These are phyloP conservation scores for Dorcoceras hygrometricum DNA, from an alignment of 257 asterid species.

Conservation along the genomic window DNA sequence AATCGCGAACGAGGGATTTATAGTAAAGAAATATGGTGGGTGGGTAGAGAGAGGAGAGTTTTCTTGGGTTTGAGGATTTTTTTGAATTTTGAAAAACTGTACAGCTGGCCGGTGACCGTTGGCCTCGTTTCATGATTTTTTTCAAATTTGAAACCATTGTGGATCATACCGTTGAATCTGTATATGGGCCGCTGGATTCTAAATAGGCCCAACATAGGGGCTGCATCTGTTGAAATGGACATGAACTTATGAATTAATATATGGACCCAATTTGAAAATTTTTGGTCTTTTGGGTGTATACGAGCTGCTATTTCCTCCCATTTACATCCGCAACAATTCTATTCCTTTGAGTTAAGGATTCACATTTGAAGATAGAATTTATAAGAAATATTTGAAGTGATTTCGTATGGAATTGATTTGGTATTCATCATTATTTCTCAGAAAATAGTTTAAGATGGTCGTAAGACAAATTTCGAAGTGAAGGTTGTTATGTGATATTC, in stretches of 20 bases:
- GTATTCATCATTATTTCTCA: too few species aligned
- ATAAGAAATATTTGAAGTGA: too few species aligned
- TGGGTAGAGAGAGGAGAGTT: not conserved
- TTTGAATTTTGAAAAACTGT: constrained; percentile 21
- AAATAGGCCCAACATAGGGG: not conserved
- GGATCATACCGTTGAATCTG: not conserved
- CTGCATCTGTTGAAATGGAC: not conserved
- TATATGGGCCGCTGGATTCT: not conserved
- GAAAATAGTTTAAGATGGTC: too few species aligned
- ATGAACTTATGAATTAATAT: too few species aligned
- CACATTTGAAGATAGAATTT: too few species aligned
- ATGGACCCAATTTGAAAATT: not conserved
- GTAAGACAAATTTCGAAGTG: too few species aligned
- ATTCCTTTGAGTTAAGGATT: too few species aligned
- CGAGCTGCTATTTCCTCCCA: too few species aligned
- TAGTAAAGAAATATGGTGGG: constrained; percentile 22
- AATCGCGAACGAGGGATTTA: constrained; percentile 18
- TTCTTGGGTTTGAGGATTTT: constrained; percentile 24
- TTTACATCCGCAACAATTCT: too few species aligned
- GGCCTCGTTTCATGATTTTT: constrained; percentile 13
- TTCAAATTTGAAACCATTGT: constrained; percentile 29
- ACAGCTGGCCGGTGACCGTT: constrained; percentile 38
- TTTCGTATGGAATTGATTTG: too few species aligned
- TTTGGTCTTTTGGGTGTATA: too few species aligned
- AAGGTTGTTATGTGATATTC: too few species aligned